Evolutionary conservation across 129 eudicot genomes (phyloP), one percentile per base, ranked within the genome.

Genomic region (Sambucus nigra): DNA sequence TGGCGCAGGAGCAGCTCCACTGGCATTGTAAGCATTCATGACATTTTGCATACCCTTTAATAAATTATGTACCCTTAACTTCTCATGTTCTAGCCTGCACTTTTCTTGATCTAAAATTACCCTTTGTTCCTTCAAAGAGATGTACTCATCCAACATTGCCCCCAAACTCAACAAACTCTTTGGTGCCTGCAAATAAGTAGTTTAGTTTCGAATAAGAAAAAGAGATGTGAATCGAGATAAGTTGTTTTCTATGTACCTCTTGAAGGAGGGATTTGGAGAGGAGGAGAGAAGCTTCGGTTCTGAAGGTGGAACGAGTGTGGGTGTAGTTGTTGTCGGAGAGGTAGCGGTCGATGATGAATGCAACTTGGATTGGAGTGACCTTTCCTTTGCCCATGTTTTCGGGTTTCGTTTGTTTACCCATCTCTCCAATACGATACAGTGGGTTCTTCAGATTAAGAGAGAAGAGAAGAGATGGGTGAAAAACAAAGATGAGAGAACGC

Each of bases 321-420:
- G 70, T 27, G 42, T 55, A 84, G 3, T 66, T 71, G 66, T 81
- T 84, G 58, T 84, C 95, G 5, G 78, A 71, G 7, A 84, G 93
- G n/a, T 84, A 89, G 0, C 94, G 73, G 26, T 89, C 97, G 21
- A 89, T 95, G 61, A 89, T 73, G 79, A 84, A 89, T 0, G 97
- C 97, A 1, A 89, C 67, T 53, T 89, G 97, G n/a, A 81, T 61
- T 1, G 95, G 83, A 0, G 95, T 89, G 0, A 84, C 80, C 51
- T 81, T 79, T 23, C 97, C 97, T 47, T 71, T 76, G 12, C 93
- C 95, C 0, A 60, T 40, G 21, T 21, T 44, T 0, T 70, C 83
- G 1, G 74, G 3, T 49, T 59, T 81, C 27, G 63, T 56, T 59
- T 62, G 88, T 75, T 65, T 86, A 51, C 66, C 86, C 91, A 78